Conservation (phyloP, 2,329 filamentous ascomycete genomes). For the Alternaria conjuncta region DNA sequence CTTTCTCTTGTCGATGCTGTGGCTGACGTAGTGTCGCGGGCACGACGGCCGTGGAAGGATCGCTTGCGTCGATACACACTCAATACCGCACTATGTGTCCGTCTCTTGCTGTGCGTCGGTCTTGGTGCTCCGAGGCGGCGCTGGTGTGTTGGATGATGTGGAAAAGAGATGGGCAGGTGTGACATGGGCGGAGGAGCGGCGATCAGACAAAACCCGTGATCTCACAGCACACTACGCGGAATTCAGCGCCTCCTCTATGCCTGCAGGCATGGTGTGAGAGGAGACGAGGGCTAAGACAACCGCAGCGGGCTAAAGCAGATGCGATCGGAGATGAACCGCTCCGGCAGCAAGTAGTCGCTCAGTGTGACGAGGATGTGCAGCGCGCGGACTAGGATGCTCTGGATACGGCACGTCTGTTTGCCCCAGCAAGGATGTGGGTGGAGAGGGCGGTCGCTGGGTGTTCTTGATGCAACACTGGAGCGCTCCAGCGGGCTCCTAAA, state of each 20-base stretch:
- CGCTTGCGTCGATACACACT: slow-evolving; percentile 6
- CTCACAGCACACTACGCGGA: slow-evolving; percentile 27
- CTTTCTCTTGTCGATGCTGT: slow-evolving; percentile 22
- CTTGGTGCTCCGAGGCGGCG: slow-evolving; percentile 12
- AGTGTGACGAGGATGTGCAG: slow-evolving; percentile 33
- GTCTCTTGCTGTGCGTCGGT: slow-evolving; percentile 24
- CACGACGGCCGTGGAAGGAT: slow-evolving; percentile 26
- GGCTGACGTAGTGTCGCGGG: slow-evolving; percentile 35
- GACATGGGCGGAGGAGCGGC: slow-evolving; percentile 29
- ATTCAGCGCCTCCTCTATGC: slow-evolving; percentile 26
- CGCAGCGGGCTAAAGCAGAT: slow-evolving; percentile 35
- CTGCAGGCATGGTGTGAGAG: slow-evolving; percentile 35
- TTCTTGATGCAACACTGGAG: slow-evolving; percentile 19
- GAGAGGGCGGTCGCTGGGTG: slow-evolving; percentile 17
- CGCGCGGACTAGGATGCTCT: slow-evolving; percentile 15
- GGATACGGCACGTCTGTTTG: slow-evolving; percentile 27
- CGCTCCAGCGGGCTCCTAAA: slow-evolving; percentile 18
- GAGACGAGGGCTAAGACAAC: slow-evolving; percentile 27
- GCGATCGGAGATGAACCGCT: slow-evolving; percentile 50
- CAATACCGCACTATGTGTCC: slow-evolving; percentile 14
- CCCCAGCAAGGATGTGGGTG: slow-evolving; percentile 22
- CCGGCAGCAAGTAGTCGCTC: slow-evolving; percentile 34
- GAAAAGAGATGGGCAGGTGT: slow-evolving; percentile 28
- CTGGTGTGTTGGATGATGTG: slow-evolving; percentile 17
- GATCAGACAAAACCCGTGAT: slow-evolving; percentile 40